Percentiles rank a stretch among this genome's conserved stretches.
These are phyloP conservation scores for Westerdykella ornata DNA, from an alignment of 2,329 filamentous ascomycete species.

Conservation along the genomic window DNA sequence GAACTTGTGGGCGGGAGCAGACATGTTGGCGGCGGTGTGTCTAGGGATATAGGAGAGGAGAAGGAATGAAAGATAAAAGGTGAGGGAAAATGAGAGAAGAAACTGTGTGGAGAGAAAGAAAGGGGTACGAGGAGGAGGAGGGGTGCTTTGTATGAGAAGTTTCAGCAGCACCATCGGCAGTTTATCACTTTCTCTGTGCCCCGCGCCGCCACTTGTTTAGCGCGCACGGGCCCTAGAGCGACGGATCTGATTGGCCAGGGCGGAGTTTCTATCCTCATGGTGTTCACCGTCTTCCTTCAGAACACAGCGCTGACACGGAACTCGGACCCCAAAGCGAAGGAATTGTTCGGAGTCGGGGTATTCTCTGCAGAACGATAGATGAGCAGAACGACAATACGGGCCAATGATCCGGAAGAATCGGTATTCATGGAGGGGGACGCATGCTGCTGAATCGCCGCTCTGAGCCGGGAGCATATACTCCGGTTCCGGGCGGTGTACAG, in stretches of 20 bases:
- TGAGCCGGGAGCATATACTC: too few species aligned
- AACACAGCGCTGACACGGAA: too few species aligned
- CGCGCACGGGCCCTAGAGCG: not conserved
- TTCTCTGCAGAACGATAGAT: too few species aligned
- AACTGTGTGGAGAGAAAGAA: conserved; percentile 10
- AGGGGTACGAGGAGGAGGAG: conserved; percentile 11
- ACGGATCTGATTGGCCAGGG: not conserved
- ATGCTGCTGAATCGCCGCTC: too few species aligned
- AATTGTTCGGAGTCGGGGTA: too few species aligned
- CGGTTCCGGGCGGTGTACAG: too few species aligned
- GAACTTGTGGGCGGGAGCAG: conserved; percentile 83
- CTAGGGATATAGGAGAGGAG: not conserved
- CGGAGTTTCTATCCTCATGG: too few species aligned
- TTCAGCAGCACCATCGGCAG: conserved; percentile 3
- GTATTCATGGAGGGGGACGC: too few species aligned
- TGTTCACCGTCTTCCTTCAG: too few species aligned
- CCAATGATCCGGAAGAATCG: too few species aligned
- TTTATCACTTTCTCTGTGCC: conserved; percentile 1
- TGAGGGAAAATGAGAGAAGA: conserved; percentile 8
- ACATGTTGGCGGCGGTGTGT: conserved; percentile 43
- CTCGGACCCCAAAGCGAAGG: too few species aligned
- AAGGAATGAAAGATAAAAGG: conserved; percentile 6
- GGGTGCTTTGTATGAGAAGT: conserved; percentile 9
- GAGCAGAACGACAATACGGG: too few species aligned
- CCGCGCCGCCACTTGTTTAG: not conserved